Conservation (phyloP, 2,329 filamentous ascomycete genomes). For the Raffaelea albimanens region DNA sequence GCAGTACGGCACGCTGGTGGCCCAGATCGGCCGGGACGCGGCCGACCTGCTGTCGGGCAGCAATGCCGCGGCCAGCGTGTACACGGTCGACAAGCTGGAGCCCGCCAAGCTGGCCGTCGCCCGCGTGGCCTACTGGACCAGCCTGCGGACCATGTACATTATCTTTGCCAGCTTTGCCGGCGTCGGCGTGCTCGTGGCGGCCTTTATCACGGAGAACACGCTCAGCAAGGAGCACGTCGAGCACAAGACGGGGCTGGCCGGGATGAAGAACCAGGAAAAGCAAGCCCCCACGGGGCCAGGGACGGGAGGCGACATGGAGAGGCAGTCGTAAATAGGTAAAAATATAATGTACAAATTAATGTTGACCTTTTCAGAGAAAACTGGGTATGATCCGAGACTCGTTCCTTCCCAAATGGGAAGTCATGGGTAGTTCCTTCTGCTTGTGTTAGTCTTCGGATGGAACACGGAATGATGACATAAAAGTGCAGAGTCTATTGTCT, state of each 20-base stretch:
- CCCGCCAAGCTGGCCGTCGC: slow-evolving; percentile 32
- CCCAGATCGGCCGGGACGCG: slow-evolving; percentile 25
- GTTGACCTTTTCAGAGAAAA: too few relatives aligned
- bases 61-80: slow-evolving; percentile 51
- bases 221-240: slow-evolving; percentile 47
- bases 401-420: too few relatives aligned
- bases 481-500: too few relatives aligned
- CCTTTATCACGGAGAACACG: slow-evolving; percentile 37
- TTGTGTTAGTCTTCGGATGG: too few relatives aligned
- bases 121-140: slow-evolving; percentile 36
- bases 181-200: slow-evolving; percentile 34
- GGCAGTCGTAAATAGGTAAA: too few relatives aligned
- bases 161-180: slow-evolving; percentile 42
- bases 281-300: neutral
- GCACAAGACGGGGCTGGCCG: slow-evolving; percentile 47
- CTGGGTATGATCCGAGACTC: too few relatives aligned
- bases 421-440: too few relatives aligned
- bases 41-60: slow-evolving; percentile 46
- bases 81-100: slow-evolving; percentile 42
- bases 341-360: too few relatives aligned
- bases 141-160: slow-evolving; percentile 47
- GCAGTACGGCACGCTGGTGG: slow-evolving; percentile 20
- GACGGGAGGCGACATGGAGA: neutral
- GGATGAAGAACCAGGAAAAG: slow-evolving; percentile 20
- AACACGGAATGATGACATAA: too few relatives aligned